phyloP scores from a whole-genome alignment of 495 filamentous ascomycete genomes.

The Bathelium albidoporum region DNA sequence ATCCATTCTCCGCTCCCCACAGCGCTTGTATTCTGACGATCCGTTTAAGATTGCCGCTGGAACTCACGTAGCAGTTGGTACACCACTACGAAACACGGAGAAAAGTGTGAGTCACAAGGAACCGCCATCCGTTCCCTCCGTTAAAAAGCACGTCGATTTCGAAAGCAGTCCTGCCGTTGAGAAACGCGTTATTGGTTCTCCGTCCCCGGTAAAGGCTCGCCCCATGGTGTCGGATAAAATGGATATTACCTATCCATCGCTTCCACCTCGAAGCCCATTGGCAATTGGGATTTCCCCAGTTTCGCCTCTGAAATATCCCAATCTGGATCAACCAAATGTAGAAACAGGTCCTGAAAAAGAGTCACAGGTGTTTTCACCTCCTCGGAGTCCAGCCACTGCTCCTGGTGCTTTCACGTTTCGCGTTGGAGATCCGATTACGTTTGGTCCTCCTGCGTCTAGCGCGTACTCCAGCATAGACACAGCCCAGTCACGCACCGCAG shows the following conservation, averaged over 20 bases:
- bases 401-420: conserved; percentile 32
- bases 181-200: background rate
- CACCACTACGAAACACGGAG: conserved; percentile 32
- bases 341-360: conserved; percentile 21
- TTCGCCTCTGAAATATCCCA: conserved; percentile 3
- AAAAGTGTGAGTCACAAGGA: conserved; percentile 21
- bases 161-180: conserved; percentile 13
- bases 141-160: conserved; percentile 52
- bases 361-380: background rate
- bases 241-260: conserved; percentile 9
- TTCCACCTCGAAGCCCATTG: background rate
- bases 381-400: conserved; percentile 6
- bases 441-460: conserved; percentile 22
- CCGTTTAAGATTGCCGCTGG: conserved; percentile 50
- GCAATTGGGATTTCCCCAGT: background rate
- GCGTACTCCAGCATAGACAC: conserved; percentile 19
- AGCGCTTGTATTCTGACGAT: conserved; percentile 52
- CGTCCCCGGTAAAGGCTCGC: conserved; percentile 40
- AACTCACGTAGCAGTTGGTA: conserved; percentile 39
- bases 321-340: conserved; percentile 14
- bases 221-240: conserved; percentile 23
- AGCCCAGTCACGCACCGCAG: conserved; percentile 3
- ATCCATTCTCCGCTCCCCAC: conserved; percentile 51
- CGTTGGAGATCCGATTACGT: conserved; percentile 23
- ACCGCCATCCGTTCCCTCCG: conserved; percentile 25